Evolutionary conservation across 106 monocot species (phyloP).

Genomic region (Gastrodia elata): DNA sequence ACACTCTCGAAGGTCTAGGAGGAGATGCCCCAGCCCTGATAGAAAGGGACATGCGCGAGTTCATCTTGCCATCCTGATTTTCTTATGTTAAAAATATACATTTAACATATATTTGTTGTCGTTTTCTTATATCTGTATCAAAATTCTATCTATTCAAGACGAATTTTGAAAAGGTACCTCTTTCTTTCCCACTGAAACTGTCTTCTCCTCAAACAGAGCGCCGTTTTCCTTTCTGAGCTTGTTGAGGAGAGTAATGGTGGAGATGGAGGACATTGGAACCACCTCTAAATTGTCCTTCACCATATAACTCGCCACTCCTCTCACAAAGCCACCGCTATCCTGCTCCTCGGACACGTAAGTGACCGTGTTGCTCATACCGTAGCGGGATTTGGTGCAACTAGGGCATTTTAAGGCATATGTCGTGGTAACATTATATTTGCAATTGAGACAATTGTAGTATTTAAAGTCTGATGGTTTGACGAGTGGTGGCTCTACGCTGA

Average conservation of each 20-base stretch:
- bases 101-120: too few species aligned
- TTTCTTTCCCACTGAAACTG: conserved; percentile 12
- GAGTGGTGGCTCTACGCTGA: neutral
- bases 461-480: too few species aligned
- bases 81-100: too few species aligned
- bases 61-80: too few species aligned
- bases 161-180: conserved; percentile 2
- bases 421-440: neutral
- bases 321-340: conserved; percentile 4
- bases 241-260: conserved; percentile 19
- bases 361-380: too few species aligned
- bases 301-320: conserved; percentile 20
- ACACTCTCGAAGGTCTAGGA: too few species aligned
- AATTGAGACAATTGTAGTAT: neutral
- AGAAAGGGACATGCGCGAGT: too few species aligned
- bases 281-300: conserved; percentile 34
- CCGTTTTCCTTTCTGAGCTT: conserved; percentile 20
- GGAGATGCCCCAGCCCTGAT: too few species aligned
- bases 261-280: conserved; percentile 22
- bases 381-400: too few species aligned
- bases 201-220: conserved; percentile 15
- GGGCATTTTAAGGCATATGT: too few species aligned
- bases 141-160: neutral
- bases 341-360: neutral
- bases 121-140: too few species aligned